These are phyloP conservation scores for Blastobotrys serpentis DNA, from an alignment of 1,139 yeast species.

Conservation along the genomic window DNA sequence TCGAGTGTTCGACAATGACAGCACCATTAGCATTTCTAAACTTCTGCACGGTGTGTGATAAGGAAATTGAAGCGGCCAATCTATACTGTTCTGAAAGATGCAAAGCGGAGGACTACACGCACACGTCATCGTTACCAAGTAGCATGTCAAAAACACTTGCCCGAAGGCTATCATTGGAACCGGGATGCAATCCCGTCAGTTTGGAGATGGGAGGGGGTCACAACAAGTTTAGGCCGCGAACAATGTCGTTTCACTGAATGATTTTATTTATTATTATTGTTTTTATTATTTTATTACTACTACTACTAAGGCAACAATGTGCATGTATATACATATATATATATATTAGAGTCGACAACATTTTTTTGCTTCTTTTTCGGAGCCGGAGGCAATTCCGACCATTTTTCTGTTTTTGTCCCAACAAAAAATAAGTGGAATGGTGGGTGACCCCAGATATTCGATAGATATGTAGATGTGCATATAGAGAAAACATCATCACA, in stretches of 20 bases:
- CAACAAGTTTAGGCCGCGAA: constrained; percentile 13
- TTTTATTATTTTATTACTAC: no score
- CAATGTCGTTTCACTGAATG: constrained; percentile 9
- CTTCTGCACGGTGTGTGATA: constrained; percentile 38
- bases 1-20: background rate
- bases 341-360: background rate
- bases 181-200: constrained; percentile 13
- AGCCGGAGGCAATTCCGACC: no score
- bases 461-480: no score
- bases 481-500: background rate
- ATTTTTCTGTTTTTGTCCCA: background rate
- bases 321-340: background rate
- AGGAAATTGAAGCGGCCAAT: constrained; percentile 28
- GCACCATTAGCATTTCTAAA: constrained; percentile 28
- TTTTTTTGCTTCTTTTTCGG: no score
- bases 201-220: constrained; percentile 2
- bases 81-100: constrained; percentile 38
- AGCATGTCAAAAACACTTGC: constrained; percentile 5
- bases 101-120: constrained; percentile 25
- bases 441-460: background rate
- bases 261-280: background rate
- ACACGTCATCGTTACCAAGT: constrained; percentile 1
- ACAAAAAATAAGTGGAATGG: background rate
- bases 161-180: constrained; percentile 1
- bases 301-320: no score